These are phyloP conservation scores for Exophiala mesophila DNA, from an alignment of 2,329 filamentous ascomycete genomes.

Conservation along the genomic window DNA sequence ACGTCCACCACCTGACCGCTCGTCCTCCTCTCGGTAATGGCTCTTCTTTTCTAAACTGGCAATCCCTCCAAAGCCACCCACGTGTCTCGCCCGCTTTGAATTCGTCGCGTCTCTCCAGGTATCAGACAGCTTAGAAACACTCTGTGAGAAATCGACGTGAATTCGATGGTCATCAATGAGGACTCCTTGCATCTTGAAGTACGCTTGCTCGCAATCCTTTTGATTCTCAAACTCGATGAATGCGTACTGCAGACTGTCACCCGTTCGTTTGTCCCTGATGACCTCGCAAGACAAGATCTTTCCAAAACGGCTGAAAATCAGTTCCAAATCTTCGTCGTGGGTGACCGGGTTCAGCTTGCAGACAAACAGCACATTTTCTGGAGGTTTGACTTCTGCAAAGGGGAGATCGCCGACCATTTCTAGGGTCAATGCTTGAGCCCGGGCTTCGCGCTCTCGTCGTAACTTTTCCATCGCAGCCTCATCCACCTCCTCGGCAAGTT, in stretches of 20 bases:
- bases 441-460: slow-evolving; percentile 81
- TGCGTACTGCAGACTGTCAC: slow-evolving; percentile 92
- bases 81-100: slow-evolving; percentile 62
- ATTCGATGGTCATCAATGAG: slow-evolving; percentile 96
- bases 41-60: slow-evolving; percentile 80
- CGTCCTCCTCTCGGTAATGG: slow-evolving; percentile 73
- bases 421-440: slow-evolving; percentile 87
- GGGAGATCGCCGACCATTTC: slow-evolving; percentile 98
- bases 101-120: slow-evolving; percentile 85
- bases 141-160: slow-evolving; percentile 97
- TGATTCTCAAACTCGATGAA: slow-evolving; percentile 97
- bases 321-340: slow-evolving; percentile 84
- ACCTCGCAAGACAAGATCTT: slow-evolving; percentile 94
- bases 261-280: slow-evolving; percentile 87
- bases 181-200: slow-evolving; percentile 98
- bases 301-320: slow-evolving; percentile 96
- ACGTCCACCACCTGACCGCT: slow-evolving; percentile 39
- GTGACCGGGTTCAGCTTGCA: slow-evolving; percentile 98
- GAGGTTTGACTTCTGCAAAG: slow-evolving; percentile 94
- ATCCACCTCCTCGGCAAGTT: slow-evolving; percentile 71
- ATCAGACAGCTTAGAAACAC: slow-evolving; percentile 78
- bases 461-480: slow-evolving; percentile 74
- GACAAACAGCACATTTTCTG: slow-evolving; percentile 94
- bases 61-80: slow-evolving; percentile 86
- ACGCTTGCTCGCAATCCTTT: slow-evolving; percentile 86